Base-by-base conservation (phyloP, 306 rosid species). In the Cucurbita maxima region DNA sequence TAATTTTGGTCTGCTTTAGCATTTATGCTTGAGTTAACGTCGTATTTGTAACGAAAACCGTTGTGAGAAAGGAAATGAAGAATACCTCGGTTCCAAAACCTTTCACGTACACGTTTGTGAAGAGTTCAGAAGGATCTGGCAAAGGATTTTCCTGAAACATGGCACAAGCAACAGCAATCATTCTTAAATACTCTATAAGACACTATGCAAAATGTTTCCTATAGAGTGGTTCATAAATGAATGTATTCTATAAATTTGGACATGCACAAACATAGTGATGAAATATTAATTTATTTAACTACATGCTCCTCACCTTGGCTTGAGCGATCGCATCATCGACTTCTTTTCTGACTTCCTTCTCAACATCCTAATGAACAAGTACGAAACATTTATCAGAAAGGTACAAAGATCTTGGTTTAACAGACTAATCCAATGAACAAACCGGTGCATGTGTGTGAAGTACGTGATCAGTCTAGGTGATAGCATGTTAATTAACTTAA, bases 291-390 rank as follows among this genome's bases (percentile, higher is more conserved):
- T 51, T 5, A 41, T 47, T 54, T 43, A 56, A 60, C n/a, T 34
- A 53, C 45, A 30, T 37, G 76, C 45, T 75, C 71, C 81, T 69
- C 81, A 95, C 99, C 96, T 91, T 95, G 56, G 99, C 97, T 86
- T 82, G 78, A 34, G 96, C 97, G 72, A 95, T 91, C 61, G 97
- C 96, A 34, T 95, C 97, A 5, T 95, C 99, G 48, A 91, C 97
- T 82, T 89, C 75, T 82, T 81, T 95, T 76, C 95, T 88, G 58
- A 75, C 53, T 85, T 89, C 88, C 82, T 91, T 95, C 80, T 95
- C 99, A 41, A 79, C 76, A 81, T 95, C 99, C 97, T 95, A 62
- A 77, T 75, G 60, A 58, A 20, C 72, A 40, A 62, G 41, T 74
- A 57, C 20, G 41, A 47, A 52, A 9, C 55, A 70, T 70, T 74